Evolutionary conservation across 2,329 filamentous ascomycete genomes (phyloP).

Genomic region (Ceratocystis colombiana): DNA sequence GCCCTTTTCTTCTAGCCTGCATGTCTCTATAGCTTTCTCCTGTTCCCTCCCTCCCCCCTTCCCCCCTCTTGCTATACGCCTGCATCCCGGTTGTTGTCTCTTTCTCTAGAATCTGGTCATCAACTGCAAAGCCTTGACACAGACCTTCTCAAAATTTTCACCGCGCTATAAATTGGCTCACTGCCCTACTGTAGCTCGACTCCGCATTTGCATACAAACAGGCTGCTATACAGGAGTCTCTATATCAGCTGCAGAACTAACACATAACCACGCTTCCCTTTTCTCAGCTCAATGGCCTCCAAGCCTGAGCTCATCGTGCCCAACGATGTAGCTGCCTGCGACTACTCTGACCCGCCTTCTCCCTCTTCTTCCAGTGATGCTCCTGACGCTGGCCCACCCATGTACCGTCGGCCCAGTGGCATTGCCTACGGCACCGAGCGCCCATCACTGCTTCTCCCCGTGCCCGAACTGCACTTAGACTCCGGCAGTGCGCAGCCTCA

Average conservation of each 20-base stretch:
- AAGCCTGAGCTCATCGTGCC: conserved; percentile 37
- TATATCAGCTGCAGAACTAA: not conserved
- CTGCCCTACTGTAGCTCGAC: not conserved
- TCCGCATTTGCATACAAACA: not conserved
- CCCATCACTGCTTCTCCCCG: conserved; percentile 50
- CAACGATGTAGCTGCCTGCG: conserved; percentile 29
- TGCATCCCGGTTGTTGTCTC: conserved; percentile 12
- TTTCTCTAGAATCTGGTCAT: not conserved
- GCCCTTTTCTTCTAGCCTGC: not conserved
- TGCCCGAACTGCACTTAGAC: conserved; percentile 40
- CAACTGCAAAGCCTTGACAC: conserved; percentile 1
- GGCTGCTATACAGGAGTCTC: not conserved
- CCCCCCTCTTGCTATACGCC: not conserved
- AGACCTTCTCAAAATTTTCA: conserved; percentile 13
- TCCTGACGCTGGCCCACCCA: conserved; percentile 37
- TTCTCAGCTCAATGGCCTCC: conserved; percentile 22
- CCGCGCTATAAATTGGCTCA: not conserved
- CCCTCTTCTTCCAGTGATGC: conserved; percentile 29
- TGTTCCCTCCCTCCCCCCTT: not conserved
- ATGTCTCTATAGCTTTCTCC: not conserved
- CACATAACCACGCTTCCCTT: not conserved
- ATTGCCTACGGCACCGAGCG: conserved; percentile 63
- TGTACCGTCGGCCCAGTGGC: conserved; percentile 67
- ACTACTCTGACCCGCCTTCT: conserved; percentile 22
- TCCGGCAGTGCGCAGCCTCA: conserved; percentile 34